Conservation (phyloP, 805 yeast genomes). For the Metschnikowia noctiluminum region DNA sequence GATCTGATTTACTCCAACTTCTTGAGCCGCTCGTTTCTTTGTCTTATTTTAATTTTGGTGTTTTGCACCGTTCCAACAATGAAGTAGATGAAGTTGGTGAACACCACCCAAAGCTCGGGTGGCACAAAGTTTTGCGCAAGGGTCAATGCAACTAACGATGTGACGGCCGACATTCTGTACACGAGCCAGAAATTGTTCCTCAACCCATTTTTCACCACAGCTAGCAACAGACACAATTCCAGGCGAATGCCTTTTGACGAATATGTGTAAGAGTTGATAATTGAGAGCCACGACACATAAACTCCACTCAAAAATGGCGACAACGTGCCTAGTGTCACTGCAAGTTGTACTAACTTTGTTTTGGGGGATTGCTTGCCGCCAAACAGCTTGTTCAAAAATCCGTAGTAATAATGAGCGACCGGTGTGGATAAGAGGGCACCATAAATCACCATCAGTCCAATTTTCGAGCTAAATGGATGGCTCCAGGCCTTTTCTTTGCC, state of each 20-base stretch:
- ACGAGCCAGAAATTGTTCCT: conserved; percentile 44
- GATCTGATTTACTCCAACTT: conserved; percentile 4
- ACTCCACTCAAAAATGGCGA: conserved; percentile 51
- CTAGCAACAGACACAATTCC: conserved; percentile 18
- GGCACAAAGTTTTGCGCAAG: conserved; percentile 55
- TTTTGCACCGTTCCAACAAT: conserved; percentile 62
- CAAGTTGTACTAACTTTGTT: conserved; percentile 47
- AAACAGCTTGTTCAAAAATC: conserved; percentile 42
- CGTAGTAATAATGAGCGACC: conserved; percentile 52
- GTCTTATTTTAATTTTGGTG: conserved; percentile 44
- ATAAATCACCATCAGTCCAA: conserved; percentile 53
- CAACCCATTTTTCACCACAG: conserved; percentile 31
- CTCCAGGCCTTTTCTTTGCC: conserved; percentile 24
- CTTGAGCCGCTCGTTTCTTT: conserved; percentile 10
- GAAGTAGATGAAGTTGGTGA: conserved; percentile 56
- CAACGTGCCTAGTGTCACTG: conserved; percentile 49
- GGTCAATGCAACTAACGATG: conserved; percentile 49
- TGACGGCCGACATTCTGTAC: conserved; percentile 51
- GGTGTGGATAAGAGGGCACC: conserved; percentile 58
- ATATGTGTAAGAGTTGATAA: conserved; percentile 37
- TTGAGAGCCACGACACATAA: conserved; percentile 50
- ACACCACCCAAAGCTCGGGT: conserved; percentile 64
- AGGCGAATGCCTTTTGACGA: not conserved
- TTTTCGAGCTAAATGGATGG: conserved; percentile 43
- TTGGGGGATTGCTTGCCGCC: conserved; percentile 35